phyloP scores from a whole-genome alignment of 1,284 basidiomycete species.

The Erythrobasidium hasegawianum region DNA sequence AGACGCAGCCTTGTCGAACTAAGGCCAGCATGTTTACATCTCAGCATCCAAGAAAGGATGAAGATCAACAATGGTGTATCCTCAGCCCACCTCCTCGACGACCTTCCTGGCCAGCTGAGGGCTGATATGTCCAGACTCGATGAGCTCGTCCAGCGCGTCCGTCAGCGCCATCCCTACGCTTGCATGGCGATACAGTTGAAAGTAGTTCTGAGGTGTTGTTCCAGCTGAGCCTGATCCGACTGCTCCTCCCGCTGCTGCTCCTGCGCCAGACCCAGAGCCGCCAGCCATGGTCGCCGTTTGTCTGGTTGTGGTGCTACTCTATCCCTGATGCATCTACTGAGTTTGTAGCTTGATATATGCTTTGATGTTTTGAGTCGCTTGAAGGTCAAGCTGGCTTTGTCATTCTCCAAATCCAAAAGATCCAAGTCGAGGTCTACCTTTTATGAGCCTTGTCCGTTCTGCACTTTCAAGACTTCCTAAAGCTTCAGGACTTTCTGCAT shows the following conservation, averaged over 20 bases:
- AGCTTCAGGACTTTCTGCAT: neutral
- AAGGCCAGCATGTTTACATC: slow-evolving; percentile 18
- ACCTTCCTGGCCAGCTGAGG: slow-evolving; percentile 97
- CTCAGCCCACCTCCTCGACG: slow-evolving; percentile 75
- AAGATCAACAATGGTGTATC: too few relatives aligned
- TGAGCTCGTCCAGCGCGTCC: slow-evolving; percentile 98
- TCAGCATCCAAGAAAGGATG: too few relatives aligned
- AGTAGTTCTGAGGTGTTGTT: slow-evolving; percentile 23
- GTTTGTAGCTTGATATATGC: neutral
- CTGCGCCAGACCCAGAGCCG: neutral
- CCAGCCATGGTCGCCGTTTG: neutral
- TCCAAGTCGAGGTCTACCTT: neutral
- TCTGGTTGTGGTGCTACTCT: neutral
- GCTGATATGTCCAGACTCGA: slow-evolving; percentile 93
- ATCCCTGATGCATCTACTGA: neutral
- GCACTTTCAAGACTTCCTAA: neutral
- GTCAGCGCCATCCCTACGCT: slow-evolving; percentile 97
- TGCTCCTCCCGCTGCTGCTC: slow-evolving; percentile 4
- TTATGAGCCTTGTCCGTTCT: slow-evolving; percentile 3
- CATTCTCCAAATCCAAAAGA: neutral
- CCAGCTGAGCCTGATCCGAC: slow-evolving; percentile 1
- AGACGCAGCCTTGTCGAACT: slow-evolving; percentile 93
- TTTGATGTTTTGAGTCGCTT: neutral
- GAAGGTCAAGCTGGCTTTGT: neutral
- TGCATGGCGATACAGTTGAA: slow-evolving; percentile 37